Conservation (phyloP, 2,329 filamentous ascomycete genomes). For the Aspergillus candidus region DNA sequence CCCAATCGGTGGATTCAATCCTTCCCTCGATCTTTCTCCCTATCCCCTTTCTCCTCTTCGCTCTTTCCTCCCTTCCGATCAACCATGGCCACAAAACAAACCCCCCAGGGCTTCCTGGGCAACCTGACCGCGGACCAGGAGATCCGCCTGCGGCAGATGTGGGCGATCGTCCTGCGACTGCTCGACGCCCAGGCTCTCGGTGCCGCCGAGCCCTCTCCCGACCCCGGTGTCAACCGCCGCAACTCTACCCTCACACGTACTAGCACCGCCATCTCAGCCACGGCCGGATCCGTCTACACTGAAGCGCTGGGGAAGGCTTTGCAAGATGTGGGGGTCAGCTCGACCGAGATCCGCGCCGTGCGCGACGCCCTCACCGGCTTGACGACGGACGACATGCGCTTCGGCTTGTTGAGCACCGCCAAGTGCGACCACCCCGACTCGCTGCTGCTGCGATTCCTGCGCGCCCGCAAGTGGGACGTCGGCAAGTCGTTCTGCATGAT, state of each 20-base stretch:
- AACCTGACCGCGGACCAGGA: conserved; percentile 83
- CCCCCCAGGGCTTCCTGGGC: conserved; percentile 62
- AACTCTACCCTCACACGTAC: conserved; percentile 35
- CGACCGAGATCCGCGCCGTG: conserved; percentile 64
- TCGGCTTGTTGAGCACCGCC: conserved; percentile 78
- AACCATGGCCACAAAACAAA: conserved; percentile 10
- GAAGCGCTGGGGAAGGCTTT: conserved; percentile 17
- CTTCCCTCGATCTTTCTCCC: neutral
- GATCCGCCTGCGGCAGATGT: conserved; percentile 77
- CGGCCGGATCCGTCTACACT: conserved; percentile 43
- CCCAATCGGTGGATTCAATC: neutral
- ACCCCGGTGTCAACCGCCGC: conserved; percentile 29
- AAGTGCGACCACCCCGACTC: conserved; percentile 92
- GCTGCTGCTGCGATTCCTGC: conserved; percentile 69
- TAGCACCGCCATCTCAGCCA: conserved; percentile 54
- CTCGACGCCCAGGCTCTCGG: conserved; percentile 47
- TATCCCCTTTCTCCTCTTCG: neutral
- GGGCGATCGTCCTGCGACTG: conserved; percentile 63
- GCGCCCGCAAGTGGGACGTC: conserved; percentile 87
- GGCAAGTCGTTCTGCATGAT: conserved; percentile 88
- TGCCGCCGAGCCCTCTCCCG: conserved; percentile 33
- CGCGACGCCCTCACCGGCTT: conserved; percentile 68
- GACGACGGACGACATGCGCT: conserved; percentile 67
- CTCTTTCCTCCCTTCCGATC: neutral
- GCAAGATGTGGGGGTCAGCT: conserved; percentile 14